Evolutionary conservation across 495 filamentous ascomycete species (phyloP), one percentile per base, ranked within the genome.

Genomic region (Schizothecium vesticola): DNA sequence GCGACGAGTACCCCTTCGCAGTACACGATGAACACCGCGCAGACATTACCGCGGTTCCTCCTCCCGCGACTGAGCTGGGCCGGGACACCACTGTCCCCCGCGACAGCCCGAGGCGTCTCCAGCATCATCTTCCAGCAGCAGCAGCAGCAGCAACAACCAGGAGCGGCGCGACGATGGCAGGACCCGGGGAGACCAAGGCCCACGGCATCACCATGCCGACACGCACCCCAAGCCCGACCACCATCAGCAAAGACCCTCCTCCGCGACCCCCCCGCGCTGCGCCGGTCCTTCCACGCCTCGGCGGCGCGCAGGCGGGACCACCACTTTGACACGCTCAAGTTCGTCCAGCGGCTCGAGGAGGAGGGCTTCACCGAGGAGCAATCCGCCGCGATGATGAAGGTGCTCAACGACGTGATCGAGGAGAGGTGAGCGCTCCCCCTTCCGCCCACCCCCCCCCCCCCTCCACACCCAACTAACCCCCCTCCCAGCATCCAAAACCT

Each of bases 261-360:
- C 31, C 72, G 67, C 59, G 71, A 75, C 67, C 77, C 72, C 0
- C 43, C 43, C 16, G 36, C 58, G 8, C 67, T 80, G 16, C 71
- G 77, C 22, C 78, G 86, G 33, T 74, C 82, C n/a, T 97, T 99
- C 79, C 91, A 91, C 76, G 85, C 88, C 11, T 90, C 91, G 0
- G 78, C 87, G 1, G 71, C 77, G 7, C 86, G 78, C 64, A 74
- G 76, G 8, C 85, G 89, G 36, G 94, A 97, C 75, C 95, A 99
- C 79, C 95, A 99, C 78, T 99, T 99, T 71, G 95, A 99, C 80
- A 99, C 95, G 0, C 84, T 99, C 65, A 97, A 96, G 80, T 97
- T 98, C 76, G 94, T 98, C 16, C 90, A 97, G 78, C 88, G 93
- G 55, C 86, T 99, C 9, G 87, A 92, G 75, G 86, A 86, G 68